phyloP scores from a whole-genome alignment of 2,329 filamentous ascomycete species.

The Trichoderma lentiforme region DNA sequence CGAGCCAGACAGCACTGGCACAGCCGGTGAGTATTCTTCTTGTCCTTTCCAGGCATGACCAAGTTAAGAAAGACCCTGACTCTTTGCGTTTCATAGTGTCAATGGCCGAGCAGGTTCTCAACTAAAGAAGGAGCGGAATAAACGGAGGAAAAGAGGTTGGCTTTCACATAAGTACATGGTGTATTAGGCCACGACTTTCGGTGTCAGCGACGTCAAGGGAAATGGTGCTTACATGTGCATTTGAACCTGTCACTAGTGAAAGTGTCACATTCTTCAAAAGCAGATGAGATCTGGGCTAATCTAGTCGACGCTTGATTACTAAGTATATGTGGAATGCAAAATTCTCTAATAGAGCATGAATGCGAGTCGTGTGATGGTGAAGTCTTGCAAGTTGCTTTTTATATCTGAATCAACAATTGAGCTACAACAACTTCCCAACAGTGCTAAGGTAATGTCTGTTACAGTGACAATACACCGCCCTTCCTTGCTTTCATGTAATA shows the following conservation, averaged over 20 bases:
- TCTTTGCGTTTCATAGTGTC: constrained; percentile 37
- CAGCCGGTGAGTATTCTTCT: constrained; percentile 58
- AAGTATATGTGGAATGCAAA: neutral
- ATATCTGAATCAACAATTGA: neutral
- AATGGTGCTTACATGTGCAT: neutral
- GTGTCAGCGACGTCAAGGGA: neutral
- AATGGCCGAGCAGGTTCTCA: constrained; percentile 50
- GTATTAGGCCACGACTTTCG: neutral
- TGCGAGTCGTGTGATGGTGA: neutral
- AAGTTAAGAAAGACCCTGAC: neutral
- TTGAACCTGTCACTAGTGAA: neutral
- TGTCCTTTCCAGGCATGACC: neutral
- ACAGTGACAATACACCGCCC: neutral
- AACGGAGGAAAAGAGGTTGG: neutral
- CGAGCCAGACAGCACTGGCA: constrained; percentile 84
- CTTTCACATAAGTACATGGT: neutral
- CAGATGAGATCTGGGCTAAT: neutral
- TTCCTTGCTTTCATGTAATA: neutral
- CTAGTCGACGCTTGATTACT: neutral
- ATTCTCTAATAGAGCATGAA: neutral
- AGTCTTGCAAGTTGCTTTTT: neutral
- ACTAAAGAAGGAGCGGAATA: constrained; percentile 10
- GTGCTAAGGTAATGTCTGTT: neutral
- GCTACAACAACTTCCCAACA: neutral
- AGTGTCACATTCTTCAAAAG: neutral